Evolutionary conservation across 768 basidiomycete genomes (phyloP).

Genomic region (Psilocybe tampanensis): DNA sequence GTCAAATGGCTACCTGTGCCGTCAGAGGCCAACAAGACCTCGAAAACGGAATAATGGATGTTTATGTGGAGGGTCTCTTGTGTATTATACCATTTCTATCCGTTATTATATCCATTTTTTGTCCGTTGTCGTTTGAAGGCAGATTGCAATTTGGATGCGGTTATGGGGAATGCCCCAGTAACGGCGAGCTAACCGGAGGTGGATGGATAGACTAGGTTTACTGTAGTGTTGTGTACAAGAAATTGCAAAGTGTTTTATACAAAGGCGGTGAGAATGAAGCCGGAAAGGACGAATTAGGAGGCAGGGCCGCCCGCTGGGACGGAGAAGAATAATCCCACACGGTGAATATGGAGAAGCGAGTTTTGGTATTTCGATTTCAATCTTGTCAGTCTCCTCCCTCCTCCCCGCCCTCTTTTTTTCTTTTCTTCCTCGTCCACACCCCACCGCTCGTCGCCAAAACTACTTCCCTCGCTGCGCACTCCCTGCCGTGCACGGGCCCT

Average conservation of each 20-base stretch:
- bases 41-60: conserved; percentile 26
- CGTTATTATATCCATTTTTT: background rate
- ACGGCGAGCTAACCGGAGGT: background rate
- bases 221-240: background rate
- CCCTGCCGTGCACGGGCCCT: conserved; percentile 21
- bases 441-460: conserved; percentile 10
- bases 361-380: no score
- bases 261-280: background rate
- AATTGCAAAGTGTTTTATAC: background rate
- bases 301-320: conserved; percentile 17
- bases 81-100: background rate
- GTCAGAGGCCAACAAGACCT: conserved; percentile 10
- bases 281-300: conserved; percentile 18
- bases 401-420: conserved; percentile 14
- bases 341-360: conserved; percentile 10
- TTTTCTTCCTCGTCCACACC: conserved; percentile 6
- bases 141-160: background rate
- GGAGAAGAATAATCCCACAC: conserved; percentile 22
- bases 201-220: background rate
- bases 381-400: conserved; percentile 15
- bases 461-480: conserved; percentile 8
- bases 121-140: background rate
- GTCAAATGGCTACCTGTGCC: conserved; percentile 57
- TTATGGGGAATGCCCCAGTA: background rate
- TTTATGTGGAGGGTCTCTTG: background rate